Evolutionary conservation across 352 stramenopile genomes (phyloP), one percentile per base, ranked within the genome.

Genomic region (Pythium phragmiticola): DNA sequence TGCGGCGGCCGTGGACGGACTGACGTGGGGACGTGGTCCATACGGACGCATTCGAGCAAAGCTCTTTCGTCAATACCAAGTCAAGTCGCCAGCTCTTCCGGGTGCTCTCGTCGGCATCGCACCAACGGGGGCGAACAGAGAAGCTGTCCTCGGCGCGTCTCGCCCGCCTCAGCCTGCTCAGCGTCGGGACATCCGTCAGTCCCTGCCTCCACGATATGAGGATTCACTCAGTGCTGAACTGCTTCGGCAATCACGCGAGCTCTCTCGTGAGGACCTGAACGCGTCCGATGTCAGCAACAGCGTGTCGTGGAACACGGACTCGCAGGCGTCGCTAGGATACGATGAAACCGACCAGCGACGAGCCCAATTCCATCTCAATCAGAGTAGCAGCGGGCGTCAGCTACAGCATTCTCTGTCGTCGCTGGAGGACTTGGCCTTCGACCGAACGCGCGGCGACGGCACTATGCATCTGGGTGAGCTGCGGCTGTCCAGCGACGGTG

Each of bases 31-130:
- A 13, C 66, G 75, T 51, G 82, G 82, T 0, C 73, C 75, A 12
- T 88, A 78, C 52, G 74, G 75, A 16, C 82, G 72, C 17, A 90
- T 95, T 49, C 74, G 82, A 60, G 83, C 80, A 4, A 88, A 78
- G 26, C 69, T 95, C 37, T 95, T 95, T 13, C 82, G 87, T 4
- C 70, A 92, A 21, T 95, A 95, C 47, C 80, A 92, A 57, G 84
- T 89, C 7, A 91, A 90, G 50, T 73, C 80, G 19, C 69, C 74
- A 4, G n/a, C 56, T 4, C 58, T 49, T 16, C 52, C 59, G 7
- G 7, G 3, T 13, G 26, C 14, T 11, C 28, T 41, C 16, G 12
- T 23, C 16, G 17, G 19, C 48, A 8, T 11, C 4, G 3, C 23
- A 30, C 1, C 30, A 23, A 9, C 4, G 13, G 28, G 3, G 13